Evolutionary conservation across 306 rosid genomes (phyloP), one percentile per base, ranked within the genome.

Genomic region (Malus fusca): DNA sequence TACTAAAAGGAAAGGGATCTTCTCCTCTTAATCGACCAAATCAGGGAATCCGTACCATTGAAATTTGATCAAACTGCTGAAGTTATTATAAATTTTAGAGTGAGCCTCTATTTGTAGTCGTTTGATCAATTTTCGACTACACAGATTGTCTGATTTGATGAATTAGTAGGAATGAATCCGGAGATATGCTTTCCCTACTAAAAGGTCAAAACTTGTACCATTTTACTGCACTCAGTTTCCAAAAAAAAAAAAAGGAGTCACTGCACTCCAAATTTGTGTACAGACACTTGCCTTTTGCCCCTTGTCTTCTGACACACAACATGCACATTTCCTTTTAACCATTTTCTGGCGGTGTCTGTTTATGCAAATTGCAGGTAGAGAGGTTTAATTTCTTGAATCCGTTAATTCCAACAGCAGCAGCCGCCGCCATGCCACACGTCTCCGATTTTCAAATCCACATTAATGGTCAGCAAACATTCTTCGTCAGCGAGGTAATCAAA

Each of bases 381-480:
- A 14, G 25, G 61, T 7, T 69, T 67, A 42, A 42, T 66, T 58
- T 73, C 74, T 62, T 75, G 46, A 65, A 71, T 58, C 75, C 56
- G 33, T 37, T 37, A 37, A 37, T 6, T 66, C 81, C 79, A 75
- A 77, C 68, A 37, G 42, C 42, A 37, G 80, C 86, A 78, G 42
- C 11, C 0, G 19, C 55, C 40, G 40, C 40, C 31, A 90, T 90
- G 96, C 61, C 77, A 23, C 48, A 77, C 17, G 73, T 82, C 19
- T 79, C 80, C 81, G 83, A 80, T 87, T 69, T 90, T 84, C 87
- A 85, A 81, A 64, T 90, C 68, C 75, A 37, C 84, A 79, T 88
- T 19, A 85, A 90, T 79, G 86, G 87, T n/a, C 84, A 82, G 42
- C 88, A 88, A 23, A 85, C 71, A 63, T 88, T 90, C 83, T 67